Percentiles rank a stretch among this genome's conserved stretches.
phyloP scores from a whole-genome alignment of 2,329 filamentous ascomycete genomes.

The Xylariaceae sp. region DNA sequence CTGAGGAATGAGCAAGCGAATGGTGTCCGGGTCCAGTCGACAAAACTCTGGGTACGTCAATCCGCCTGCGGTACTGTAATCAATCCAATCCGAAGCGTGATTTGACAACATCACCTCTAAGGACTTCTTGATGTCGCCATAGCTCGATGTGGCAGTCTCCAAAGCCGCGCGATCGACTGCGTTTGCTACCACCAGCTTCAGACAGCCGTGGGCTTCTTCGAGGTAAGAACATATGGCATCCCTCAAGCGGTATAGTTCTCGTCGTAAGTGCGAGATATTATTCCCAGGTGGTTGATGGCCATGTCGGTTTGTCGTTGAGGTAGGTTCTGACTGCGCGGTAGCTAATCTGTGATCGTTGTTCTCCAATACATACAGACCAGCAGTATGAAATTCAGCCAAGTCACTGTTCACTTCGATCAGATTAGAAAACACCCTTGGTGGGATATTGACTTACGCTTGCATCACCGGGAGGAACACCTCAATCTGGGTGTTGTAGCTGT shows the following conservation, averaged over 20 bases:
- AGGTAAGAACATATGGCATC: slow-evolving; percentile 23
- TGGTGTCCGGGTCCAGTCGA: slow-evolving; percentile 21
- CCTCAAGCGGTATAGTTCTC: slow-evolving; percentile 23
- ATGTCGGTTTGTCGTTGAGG: background rate
- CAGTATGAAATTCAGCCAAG: slow-evolving; percentile 20
- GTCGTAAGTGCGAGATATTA: slow-evolving; percentile 16
- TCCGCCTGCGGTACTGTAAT: slow-evolving; percentile 16
- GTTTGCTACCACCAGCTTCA: slow-evolving; percentile 1
- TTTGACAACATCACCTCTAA: slow-evolving; percentile 23
- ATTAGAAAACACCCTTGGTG: background rate
- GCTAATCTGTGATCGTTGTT: background rate
- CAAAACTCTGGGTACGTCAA: slow-evolving; percentile 24
- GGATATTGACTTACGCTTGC: slow-evolving; percentile 13
- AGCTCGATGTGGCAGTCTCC: slow-evolving; percentile 4
- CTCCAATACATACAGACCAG: background rate
- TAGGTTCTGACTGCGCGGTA: no score
- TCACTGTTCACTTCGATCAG: slow-evolving; percentile 16
- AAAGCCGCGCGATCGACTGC: slow-evolving; percentile 1
- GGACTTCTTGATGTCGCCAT: slow-evolving; percentile 16
- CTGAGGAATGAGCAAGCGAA: slow-evolving; percentile 22
- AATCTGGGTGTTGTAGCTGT: slow-evolving; percentile 16
- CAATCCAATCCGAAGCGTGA: slow-evolving; percentile 24
- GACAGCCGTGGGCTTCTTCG: slow-evolving; percentile 9
- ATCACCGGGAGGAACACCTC: slow-evolving; percentile 21
- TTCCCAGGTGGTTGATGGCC: background rate